Evolutionary conservation across 2,329 filamentous ascomycete species (phyloP), one percentile per base, ranked within the genome.

Genomic region (Stagonosporopsis tanaceti): DNA sequence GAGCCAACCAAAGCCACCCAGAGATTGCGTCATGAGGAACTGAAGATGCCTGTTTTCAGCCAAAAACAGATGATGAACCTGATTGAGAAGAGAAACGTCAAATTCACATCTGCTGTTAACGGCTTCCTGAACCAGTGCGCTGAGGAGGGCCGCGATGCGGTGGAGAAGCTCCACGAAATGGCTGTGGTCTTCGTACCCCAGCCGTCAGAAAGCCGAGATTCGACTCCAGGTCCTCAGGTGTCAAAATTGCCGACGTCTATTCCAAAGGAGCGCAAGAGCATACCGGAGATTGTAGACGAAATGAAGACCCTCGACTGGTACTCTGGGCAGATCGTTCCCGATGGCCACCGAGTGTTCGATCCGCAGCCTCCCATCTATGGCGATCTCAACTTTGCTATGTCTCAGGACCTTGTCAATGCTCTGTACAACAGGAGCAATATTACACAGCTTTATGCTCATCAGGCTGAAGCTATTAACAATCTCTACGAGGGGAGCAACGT

Each of bases 391-490:
- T 99, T 98, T 70, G 80, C 89, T 17, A 83, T 99, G 7, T 97
- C 93, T 50, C 95, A 99, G 73, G 86, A 91, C 62, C 79, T 99
- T 47, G 93, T 99, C n/a, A 97, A 99, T 74, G 94, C 95, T 1
- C 78, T 99, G 0, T 99, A 96, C 79, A 98, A 98, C 66, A 91
- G 92, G 8, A 91, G 90, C 66, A 88, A 88, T 3, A 98, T 99
- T 57, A 91, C 89, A 0, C 85, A 89, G 57, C 85, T 99, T 35
- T 99, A 96, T 70, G 88, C 91, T 0, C 95, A 99, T 74, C 95
- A 99, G 77, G 88, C 93, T 0, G 91, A 96, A 77, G 95, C 95
- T 0, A 92, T 99, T 67, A 99, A 99, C 70, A 87, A 89, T 59
- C 81, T 99, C 1, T 84, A 94, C 53, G 85, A 89, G 3, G 94